Evolutionary conservation across 345 rosid species (phyloP).

Genomic region (Firmiana major): DNA sequence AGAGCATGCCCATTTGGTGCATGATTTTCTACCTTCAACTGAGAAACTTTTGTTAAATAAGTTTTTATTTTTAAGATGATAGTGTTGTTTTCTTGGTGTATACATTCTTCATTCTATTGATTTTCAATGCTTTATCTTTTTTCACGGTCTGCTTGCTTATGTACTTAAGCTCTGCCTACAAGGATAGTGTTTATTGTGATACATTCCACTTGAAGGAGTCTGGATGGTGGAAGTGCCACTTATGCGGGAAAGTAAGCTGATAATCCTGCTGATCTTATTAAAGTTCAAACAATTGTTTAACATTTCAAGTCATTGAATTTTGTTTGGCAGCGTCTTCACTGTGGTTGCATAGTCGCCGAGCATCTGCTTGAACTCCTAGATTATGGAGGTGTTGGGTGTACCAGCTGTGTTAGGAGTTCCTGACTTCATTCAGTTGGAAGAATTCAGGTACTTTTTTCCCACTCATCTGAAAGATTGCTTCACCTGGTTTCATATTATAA

Average conservation of each 20-base stretch:
- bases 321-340: slow-evolving; percentile 67
- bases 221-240: slow-evolving; percentile 88
- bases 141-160: background rate
- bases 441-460: slow-evolving; percentile 11
- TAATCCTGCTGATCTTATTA: background rate
- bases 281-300: background rate
- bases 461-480: background rate
- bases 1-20: slow-evolving; percentile 1
- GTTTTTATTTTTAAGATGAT: background rate
- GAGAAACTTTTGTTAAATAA: background rate
- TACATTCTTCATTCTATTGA: background rate
- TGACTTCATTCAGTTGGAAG: slow-evolving; percentile 44
- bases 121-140: background rate
- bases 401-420: slow-evolving; percentile 41
- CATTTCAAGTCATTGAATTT: slow-evolving; percentile 8
- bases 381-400: slow-evolving; percentile 80
- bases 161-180: slow-evolving; percentile 62
- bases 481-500: background rate
- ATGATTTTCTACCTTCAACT: background rate
- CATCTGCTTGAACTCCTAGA: slow-evolving; percentile 59
- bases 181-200: slow-evolving; percentile 58
- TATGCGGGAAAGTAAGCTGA: slow-evolving; percentile 56
- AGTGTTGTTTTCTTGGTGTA: background rate
- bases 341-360: slow-evolving; percentile 82
- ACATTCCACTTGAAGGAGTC: slow-evolving; percentile 68